Evolutionary conservation across 148 eudicot genomes (phyloP).

Genomic region (Fallopia convolvulus): DNA sequence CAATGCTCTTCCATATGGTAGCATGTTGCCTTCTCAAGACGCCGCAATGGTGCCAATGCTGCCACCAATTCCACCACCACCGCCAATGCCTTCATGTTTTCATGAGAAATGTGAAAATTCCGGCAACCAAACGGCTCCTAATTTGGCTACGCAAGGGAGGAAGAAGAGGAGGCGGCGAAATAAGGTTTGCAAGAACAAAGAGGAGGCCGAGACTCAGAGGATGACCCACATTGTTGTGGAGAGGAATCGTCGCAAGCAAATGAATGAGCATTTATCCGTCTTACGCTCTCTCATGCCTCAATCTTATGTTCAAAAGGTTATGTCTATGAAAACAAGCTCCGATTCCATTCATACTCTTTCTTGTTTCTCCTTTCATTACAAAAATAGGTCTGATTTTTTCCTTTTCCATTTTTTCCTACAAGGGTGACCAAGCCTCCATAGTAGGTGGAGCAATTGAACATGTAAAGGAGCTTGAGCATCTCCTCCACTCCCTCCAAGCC

Average conservation of each 20-base stretch:
- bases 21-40: conserved; percentile 2
- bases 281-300: conserved; percentile 87
- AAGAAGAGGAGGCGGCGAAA: conserved; percentile 60
- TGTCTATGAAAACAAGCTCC: too few species aligned
- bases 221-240: conserved; percentile 94
- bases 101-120: neutral
- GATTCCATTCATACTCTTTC: too few species aligned
- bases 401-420: neutral
- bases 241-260: conserved; percentile 84
- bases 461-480: conserved; percentile 83
- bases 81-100: neutral
- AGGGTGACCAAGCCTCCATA: conserved; percentile 98
- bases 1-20: neutral
- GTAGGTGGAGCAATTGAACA: conserved; percentile 92
- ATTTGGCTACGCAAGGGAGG: conserved; percentile 33
- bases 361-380: neutral
- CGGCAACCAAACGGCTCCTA: conserved; percentile 8
- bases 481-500: conserved; percentile 63
- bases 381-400: too few species aligned
- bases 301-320: conserved; percentile 74
- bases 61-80: neutral
- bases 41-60: neutral
- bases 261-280: conserved; percentile 84
- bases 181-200: conserved; percentile 70
- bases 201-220: conserved; percentile 83